Percentiles rank a stretch among this genome's conserved stretches.
These are phyloP conservation scores for Fusarium burgessii DNA, from an alignment of 2,329 filamentous ascomycete species.

Conservation along the genomic window DNA sequence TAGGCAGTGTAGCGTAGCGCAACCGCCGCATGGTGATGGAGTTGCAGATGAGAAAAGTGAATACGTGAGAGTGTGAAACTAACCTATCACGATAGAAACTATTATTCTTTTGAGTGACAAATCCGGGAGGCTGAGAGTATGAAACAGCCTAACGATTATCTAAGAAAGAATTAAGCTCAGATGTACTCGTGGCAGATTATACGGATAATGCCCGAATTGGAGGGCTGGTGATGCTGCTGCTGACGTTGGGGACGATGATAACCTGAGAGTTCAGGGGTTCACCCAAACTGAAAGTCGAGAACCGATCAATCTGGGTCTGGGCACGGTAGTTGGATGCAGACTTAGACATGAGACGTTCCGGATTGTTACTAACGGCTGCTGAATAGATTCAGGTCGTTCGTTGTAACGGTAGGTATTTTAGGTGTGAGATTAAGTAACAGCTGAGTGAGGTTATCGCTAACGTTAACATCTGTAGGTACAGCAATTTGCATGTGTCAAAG, in stretches of 20 bases:
- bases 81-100: slow-evolving; percentile 24
- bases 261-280: slow-evolving; percentile 21
- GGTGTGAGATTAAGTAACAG: slow-evolving; percentile 23
- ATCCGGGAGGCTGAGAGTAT: slow-evolving; percentile 14
- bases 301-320: slow-evolving; percentile 16
- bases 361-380: slow-evolving; percentile 9
- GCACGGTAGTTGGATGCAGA: slow-evolving; percentile 6
- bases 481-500: slow-evolving; percentile 33
- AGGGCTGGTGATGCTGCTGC: slow-evolving; percentile 20
- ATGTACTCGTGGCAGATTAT: not conserved
- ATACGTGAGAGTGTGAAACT: slow-evolving; percentile 26
- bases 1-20: slow-evolving; percentile 1
- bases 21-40: slow-evolving; percentile 23
- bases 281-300: slow-evolving; percentile 24
- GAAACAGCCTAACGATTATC: slow-evolving; percentile 24
- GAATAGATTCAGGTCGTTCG: not conserved
- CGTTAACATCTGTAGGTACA: slow-evolving; percentile 19
- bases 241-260: slow-evolving; percentile 21
- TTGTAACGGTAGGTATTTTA: not conserved
- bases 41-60: slow-evolving; percentile 36
- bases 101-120: slow-evolving; percentile 21
- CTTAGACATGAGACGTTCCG: slow-evolving; percentile 10
- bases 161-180: slow-evolving; percentile 19
- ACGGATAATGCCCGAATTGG: slow-evolving; percentile 42
- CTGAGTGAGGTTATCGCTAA: slow-evolving; percentile 34